Percentiles rank a stretch among this genome's conserved stretches.
Evolutionary conservation across 164 flowering plant species (phyloP).

Genomic region (grape (Vitis vinifera)): ASM3070453v1 NC_081814.1:7718501-7719000

Average conservation of each 20-base stretch:
- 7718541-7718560: too few relatives aligned
- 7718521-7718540: too few relatives aligned
- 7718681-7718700: constrained; percentile 7
- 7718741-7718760: constrained; percentile 5
- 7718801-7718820: neutral
- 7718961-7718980: too few relatives aligned
- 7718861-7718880: constrained; percentile 3
- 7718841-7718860: constrained; percentile 12
- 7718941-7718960: too few relatives aligned
- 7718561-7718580: too few relatives aligned
- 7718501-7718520: too few relatives aligned
- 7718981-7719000: too few relatives aligned
- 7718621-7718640: constrained; percentile 15
- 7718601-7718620: neutral
- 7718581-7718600: neutral
- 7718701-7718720: constrained; percentile 5
- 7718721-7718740: neutral
- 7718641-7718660: neutral
- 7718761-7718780: neutral
- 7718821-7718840: neutral
- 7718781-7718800: neutral
- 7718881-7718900: neutral
- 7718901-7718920: too few relatives aligned
- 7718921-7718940: too few relatives aligned
- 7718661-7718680: constrained; percentile 8